Percentiles rank a stretch among this genome's conserved stretches.
phyloP scores from a whole-genome alignment of 805 yeast species.

The Hanseniaspora mollemarum region DNA sequence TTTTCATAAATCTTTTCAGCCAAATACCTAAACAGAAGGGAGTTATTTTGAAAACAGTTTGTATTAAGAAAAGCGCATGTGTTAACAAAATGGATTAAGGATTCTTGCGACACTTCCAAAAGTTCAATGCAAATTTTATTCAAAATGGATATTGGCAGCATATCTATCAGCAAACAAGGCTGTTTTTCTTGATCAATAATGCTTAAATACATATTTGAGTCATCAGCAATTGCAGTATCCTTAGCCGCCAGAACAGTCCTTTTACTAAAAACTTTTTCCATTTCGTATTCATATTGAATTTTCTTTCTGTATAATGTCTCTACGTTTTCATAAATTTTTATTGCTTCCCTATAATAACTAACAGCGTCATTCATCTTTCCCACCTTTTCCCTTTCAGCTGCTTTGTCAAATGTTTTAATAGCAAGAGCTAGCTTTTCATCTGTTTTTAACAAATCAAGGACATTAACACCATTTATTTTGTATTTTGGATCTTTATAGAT shows the following conservation, averaged over 20 bases:
- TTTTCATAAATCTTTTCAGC: conserved; percentile 37
- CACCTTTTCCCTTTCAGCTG: conserved; percentile 55
- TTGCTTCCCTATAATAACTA: conserved; percentile 57
- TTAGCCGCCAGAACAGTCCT: too few species aligned
- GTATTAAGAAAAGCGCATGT: conserved; percentile 48
- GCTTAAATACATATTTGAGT: too few species aligned
- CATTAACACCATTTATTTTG: not conserved
- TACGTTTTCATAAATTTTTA: conserved; percentile 43
- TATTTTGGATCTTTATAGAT: not conserved
- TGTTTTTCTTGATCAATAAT: conserved; percentile 25
- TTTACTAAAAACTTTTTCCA: too few species aligned
- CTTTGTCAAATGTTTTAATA: conserved; percentile 53
- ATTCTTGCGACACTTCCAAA: conserved; percentile 40
- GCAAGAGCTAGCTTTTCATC: conserved; percentile 32
- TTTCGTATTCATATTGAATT: conserved; percentile 35
- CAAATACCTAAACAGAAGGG: conserved; percentile 41
- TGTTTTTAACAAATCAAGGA: not conserved
- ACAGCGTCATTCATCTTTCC: conserved; percentile 81
- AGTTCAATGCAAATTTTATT: conserved; percentile 39
- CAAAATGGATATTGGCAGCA: conserved; percentile 51
- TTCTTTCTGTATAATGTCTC: conserved; percentile 57
- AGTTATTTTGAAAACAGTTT: conserved; percentile 41
- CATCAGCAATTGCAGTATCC: too few species aligned
- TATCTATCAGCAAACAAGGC: conserved; percentile 35
- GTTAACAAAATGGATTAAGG: conserved; percentile 53